Percentiles rank a stretch among this genome's conserved stretches.
Conservation (phyloP, 805 yeast genomes). For the Saccharomycopsis lassenensis region DNA sequence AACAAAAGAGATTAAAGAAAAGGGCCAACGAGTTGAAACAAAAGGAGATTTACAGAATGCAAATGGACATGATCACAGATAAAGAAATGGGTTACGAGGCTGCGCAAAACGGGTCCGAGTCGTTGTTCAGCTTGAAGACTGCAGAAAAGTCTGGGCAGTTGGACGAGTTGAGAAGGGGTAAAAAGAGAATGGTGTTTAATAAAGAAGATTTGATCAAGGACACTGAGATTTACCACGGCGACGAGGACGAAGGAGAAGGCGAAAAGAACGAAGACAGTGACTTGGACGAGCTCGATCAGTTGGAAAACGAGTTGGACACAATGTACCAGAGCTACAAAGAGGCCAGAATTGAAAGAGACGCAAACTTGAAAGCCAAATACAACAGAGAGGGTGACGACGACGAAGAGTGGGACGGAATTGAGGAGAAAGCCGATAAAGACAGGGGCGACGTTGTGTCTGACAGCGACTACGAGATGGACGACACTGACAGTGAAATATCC, state of each 20-base stretch:
- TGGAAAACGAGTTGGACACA: slow-evolving; percentile 73
- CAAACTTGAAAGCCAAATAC: slow-evolving; percentile 55
- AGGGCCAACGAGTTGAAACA: slow-evolving; percentile 73
- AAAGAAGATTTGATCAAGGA: slow-evolving; percentile 44
- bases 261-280: slow-evolving; percentile 22
- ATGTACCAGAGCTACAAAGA: slow-evolving; percentile 71
- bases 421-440: slow-evolving; percentile 32
- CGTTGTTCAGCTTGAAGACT: slow-evolving; percentile 63
- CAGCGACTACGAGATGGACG: slow-evolving; percentile 34
- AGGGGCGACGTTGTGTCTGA: slow-evolving; percentile 19
- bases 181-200: slow-evolving; percentile 49
- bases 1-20: slow-evolving; percentile 71
- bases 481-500: slow-evolving; percentile 28
- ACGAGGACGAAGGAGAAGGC: slow-evolving; percentile 25
- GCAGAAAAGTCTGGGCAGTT: slow-evolving; percentile 84
- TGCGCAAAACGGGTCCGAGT: slow-evolving; percentile 64
- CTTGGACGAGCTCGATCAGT: slow-evolving; percentile 48
- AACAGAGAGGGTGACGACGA: slow-evolving; percentile 70
- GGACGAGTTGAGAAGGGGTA: slow-evolving; percentile 65
- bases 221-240: slow-evolving; percentile 43
- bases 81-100: slow-evolving; percentile 91
- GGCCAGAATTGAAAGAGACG: slow-evolving; percentile 55
- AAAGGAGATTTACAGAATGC: slow-evolving; percentile 82
- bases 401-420: slow-evolving; percentile 69
- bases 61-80: slow-evolving; percentile 92